Conservation (phyloP, 176 grass and related monocot species). For the Thalia dealbata region DNA sequence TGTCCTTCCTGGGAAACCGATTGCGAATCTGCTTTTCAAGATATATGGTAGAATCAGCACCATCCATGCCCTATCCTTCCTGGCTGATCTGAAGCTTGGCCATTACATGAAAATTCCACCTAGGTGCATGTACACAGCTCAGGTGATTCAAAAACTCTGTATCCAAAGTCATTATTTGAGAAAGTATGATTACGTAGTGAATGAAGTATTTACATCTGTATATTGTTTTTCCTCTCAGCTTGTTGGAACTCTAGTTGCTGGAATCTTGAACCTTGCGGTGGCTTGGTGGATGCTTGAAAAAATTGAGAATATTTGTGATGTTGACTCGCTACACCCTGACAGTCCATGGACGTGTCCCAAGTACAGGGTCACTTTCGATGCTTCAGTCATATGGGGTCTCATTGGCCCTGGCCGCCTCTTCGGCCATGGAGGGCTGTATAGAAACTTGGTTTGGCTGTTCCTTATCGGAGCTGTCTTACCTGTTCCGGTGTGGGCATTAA, state of each 20-base stretch:
- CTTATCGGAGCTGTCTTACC: slow-evolving; percentile 66
- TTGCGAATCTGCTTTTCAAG: slow-evolving; percentile 97
- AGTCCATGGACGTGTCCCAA: slow-evolving; percentile 99
- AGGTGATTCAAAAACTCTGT: slow-evolving; percentile 24
- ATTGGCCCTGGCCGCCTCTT: slow-evolving; percentile 77
- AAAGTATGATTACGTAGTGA: not conserved
- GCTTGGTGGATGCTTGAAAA: slow-evolving; percentile 98
- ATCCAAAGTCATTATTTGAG: not conserved
- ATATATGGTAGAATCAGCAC: slow-evolving; percentile 98
- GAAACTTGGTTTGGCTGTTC: slow-evolving; percentile 97
- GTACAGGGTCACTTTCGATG: slow-evolving; percentile 91
- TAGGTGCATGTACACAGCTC: slow-evolving; percentile 94
- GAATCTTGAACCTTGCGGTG: slow-evolving; percentile 85
- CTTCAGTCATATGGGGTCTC: slow-evolving; percentile 97
- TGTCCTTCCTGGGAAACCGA: slow-evolving; percentile 86
- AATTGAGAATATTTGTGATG: slow-evolving; percentile 94
- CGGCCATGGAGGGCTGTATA: slow-evolving; percentile 58
- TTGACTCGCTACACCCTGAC: slow-evolving; percentile 77
- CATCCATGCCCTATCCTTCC: slow-evolving; percentile 92
- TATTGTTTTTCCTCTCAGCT: slow-evolving; percentile 36
- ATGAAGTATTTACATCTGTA: not conserved
- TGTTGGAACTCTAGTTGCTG: slow-evolving; percentile 83
- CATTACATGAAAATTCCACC: slow-evolving; percentile 99
- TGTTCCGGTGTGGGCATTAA: slow-evolving; percentile 82
- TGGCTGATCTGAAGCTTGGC: slow-evolving; percentile 97